Base-by-base conservation (phyloP, 345 rosid species). In the Eucalyptus decipiens region DNA sequence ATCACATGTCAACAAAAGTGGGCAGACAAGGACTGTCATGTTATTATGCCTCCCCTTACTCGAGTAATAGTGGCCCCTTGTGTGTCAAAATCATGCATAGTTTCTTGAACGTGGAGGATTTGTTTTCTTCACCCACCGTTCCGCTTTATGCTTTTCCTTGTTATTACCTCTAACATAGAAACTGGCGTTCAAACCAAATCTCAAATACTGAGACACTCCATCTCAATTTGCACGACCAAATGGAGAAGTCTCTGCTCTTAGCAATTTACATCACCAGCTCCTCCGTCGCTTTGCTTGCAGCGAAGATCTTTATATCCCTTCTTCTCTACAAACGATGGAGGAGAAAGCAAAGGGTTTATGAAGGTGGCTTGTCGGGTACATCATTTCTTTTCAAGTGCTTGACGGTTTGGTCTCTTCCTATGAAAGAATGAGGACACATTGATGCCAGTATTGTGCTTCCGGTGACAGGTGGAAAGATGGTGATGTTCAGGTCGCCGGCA, bases 271-370 rank as follows among this genome's bases (percentile, higher is more conserved):
- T 96, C 92, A 93, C 97, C 89, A 76, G 94, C 88, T 92, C 95
- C 91, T 91, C 93, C 89, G 86, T 96, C 85, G 95, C 91, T 89
- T 96, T 96, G 88, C 92, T 96, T 37, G 86, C 90, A 56, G 96
- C 98, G 5, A 96, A 96, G 94, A 92, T 93, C 86, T 88, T 94
- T 26, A 91, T 96, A 67, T 88, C 97, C 40, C 87, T 96, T 92
- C 96, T 97, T 87, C 92, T 93, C 60, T 96, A 95, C 89, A 95
- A 90, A 88, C 88, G 97, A 90, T 95, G 99, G 97, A 95, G 92
- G 88, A 92, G 87, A 87, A 95, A 94, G 88, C 94, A 92, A 15
- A 85, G 85, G 72, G 87, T 91, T 90, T 87, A 89, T 89, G 90
- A 90, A 80, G 94, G 93, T 69, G 93, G 93, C 50, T 90, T 96